A percentile compares a stretch with the other conserved stretches of the same genome.
Conservation (phyloP, 2,329 filamentous ascomycete species). For the Karstenula rhodostoma region DNA sequence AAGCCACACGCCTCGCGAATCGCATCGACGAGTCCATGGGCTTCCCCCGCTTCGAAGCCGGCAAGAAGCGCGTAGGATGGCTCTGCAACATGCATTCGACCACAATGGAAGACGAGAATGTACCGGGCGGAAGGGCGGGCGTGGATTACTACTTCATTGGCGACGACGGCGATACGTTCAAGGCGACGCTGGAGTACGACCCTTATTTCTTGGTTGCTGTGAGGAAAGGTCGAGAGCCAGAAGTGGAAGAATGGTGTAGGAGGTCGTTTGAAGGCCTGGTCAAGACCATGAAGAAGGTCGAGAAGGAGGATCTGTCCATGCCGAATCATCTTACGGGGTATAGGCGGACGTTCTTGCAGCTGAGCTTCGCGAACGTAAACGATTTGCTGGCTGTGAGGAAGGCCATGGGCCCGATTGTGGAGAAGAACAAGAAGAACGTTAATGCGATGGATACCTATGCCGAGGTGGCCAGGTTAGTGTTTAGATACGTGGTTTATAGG, state of each 20-base stretch:
- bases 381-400: constrained; percentile 86
- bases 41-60: constrained; percentile 89
- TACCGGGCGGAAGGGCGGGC: constrained; percentile 83
- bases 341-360: constrained; percentile 83
- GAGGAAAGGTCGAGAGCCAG: constrained; percentile 84
- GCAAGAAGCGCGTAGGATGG: constrained; percentile 87
- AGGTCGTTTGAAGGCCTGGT: constrained; percentile 82
- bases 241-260: constrained; percentile 94
- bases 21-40: constrained; percentile 95
- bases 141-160: constrained; percentile 95
- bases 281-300: constrained; percentile 77
- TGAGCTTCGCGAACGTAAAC: constrained; percentile 85
- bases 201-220: constrained; percentile 95
- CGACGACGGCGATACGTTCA: constrained; percentile 83
- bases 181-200: constrained; percentile 94
- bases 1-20: constrained; percentile 82
- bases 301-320: constrained; percentile 94
- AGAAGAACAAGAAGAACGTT: constrained; percentile 96
- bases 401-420: constrained; percentile 86
- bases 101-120: constrained; percentile 81
- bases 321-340: constrained; percentile 96
- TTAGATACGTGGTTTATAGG: constrained; percentile 12
- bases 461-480: constrained; percentile 83
- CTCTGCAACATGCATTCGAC: constrained; percentile 95
- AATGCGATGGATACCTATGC: constrained; percentile 98